These are phyloP conservation scores for Yarrowia sp. DNA, from an alignment of 805 yeast genomes.

Conservation along the genomic window DNA sequence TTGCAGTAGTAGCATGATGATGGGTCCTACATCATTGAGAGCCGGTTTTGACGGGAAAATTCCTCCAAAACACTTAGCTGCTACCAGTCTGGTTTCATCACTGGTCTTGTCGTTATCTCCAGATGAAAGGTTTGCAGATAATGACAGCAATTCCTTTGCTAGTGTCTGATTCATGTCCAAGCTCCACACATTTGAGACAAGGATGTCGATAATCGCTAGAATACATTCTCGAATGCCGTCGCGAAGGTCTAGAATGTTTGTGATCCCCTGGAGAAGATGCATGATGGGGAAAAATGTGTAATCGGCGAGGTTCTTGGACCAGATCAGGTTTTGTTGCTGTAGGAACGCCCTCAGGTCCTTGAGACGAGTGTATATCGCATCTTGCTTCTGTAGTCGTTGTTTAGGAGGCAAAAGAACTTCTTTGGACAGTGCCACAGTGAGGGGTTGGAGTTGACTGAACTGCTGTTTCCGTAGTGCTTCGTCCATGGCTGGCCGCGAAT, in stretches of 20 bases:
- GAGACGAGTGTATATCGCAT: neutral
- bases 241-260: neutral
- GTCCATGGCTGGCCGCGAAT: neutral
- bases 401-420: neutral
- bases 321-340: neutral
- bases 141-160: neutral
- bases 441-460: neutral
- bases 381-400: conserved; percentile 11
- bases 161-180: conserved; percentile 8
- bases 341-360: neutral
- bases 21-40: conserved; percentile 8
- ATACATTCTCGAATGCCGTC: conserved; percentile 14
- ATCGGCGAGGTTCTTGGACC: conserved; percentile 22
- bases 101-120: neutral
- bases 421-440: neutral
- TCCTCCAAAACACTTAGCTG: neutral
- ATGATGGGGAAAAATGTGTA: conserved; percentile 25
- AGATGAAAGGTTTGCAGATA: neutral
- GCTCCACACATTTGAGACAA: neutral
- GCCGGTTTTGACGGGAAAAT: conserved; percentile 10
- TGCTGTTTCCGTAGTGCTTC: neutral
- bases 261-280: conserved; percentile 28
- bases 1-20: neutral
- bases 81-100: neutral
- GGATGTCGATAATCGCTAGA: neutral